phyloP scores from a whole-genome alignment of 2,329 filamentous ascomycete species.

The Cordyceps tenuipes region DNA sequence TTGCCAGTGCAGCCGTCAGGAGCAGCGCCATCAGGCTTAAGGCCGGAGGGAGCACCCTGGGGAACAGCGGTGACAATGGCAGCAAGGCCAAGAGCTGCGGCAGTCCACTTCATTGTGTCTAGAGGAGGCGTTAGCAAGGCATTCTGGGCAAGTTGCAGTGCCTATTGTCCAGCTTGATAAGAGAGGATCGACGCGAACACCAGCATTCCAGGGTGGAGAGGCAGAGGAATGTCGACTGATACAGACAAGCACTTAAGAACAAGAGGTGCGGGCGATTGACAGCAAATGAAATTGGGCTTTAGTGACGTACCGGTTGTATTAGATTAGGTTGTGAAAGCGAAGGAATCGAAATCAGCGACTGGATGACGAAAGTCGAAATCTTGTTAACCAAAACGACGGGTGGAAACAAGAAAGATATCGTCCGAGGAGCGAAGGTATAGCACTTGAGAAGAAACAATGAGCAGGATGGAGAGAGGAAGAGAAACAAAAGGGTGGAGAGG shows the following conservation, averaged over 20 bases:
- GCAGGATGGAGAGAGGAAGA: not conserved
- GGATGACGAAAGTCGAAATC: slow-evolving; percentile 7
- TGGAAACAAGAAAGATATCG: slow-evolving; percentile 7
- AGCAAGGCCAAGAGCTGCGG: slow-evolving; percentile 29
- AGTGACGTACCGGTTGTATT: slow-evolving; percentile 7
- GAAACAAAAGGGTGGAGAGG: not conserved
- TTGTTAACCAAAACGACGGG: slow-evolving; percentile 9
- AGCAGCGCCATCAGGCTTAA: slow-evolving; percentile 39
- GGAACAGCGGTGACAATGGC: slow-evolving; percentile 34
- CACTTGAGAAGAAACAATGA: not conserved
- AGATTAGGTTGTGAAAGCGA: slow-evolving; percentile 8
- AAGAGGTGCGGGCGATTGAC: not conserved
- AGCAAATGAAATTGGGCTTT: not conserved
- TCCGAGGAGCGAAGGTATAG: slow-evolving; percentile 7
- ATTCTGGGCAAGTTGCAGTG: not conserved
- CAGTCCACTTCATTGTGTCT: slow-evolving; percentile 27
- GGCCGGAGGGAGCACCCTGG: slow-evolving; percentile 29
- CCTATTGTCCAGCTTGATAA: not conserved
- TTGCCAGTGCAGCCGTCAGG: slow-evolving; percentile 45
- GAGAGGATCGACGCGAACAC: not conserved
- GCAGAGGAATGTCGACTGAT: not conserved
- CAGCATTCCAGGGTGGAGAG: not conserved
- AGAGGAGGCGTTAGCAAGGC: not conserved
- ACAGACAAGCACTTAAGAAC: too few relatives aligned
- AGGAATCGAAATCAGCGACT: slow-evolving; percentile 6